These are phyloP conservation scores for Rhododendron henanense DNA, from an alignment of 148 eudicot species.

Conservation along the genomic window DNA sequence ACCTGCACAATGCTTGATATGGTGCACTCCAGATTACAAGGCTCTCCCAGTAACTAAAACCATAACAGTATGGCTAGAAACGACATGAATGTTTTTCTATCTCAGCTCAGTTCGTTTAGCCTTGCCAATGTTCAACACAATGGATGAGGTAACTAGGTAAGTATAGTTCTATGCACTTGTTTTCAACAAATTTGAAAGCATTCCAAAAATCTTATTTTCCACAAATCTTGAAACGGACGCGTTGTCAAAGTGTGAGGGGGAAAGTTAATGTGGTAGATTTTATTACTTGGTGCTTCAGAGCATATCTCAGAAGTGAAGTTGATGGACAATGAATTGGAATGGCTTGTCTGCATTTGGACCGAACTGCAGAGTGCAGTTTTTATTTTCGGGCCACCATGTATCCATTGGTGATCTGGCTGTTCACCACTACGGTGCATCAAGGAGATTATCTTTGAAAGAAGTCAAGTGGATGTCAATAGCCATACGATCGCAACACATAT, in stretches of 20 bases:
- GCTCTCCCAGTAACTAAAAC: not conserved
- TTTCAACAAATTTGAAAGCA: not conserved
- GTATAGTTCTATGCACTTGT: not conserved
- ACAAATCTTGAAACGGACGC: not conserved
- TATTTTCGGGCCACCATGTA: not conserved
- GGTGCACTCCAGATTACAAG: not conserved
- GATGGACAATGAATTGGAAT: not conserved
- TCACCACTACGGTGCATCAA: not conserved
- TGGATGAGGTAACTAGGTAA: not conserved
- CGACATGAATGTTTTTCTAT: not conserved
- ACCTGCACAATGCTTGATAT: not conserved
- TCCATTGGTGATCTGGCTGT: not conserved
- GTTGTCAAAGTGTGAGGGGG: not conserved
- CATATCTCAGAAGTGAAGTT: not conserved
- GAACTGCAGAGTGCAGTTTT: not conserved
- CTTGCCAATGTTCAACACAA: not conserved
- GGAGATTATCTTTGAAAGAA: not conserved
- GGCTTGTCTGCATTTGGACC: not conserved
- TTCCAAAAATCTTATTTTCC: not conserved
- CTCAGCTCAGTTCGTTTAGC: not conserved
- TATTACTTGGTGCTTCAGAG: not conserved
- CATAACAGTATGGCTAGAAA: not conserved
- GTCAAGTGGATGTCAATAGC: not conserved
- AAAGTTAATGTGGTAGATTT: not conserved
- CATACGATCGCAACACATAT: not conserved